A percentile compares a stretch with the other conserved stretches of the same genome.
Evolutionary conservation across 352 stramenopile species (phyloP).

Genomic region (Pythium scleroteichum): DNA sequence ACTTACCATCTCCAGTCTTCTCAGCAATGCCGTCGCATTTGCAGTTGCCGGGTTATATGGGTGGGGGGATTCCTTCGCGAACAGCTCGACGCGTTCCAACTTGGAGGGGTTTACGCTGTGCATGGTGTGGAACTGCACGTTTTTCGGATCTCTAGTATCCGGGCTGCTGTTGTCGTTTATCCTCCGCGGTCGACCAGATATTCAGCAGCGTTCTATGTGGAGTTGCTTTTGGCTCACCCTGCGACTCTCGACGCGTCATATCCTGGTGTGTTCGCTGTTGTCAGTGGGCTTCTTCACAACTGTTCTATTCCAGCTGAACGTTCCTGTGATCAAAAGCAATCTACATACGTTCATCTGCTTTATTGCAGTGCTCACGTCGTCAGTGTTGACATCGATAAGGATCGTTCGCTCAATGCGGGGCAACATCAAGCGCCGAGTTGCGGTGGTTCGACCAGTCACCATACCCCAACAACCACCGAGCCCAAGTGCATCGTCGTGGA

Average conservation of each 20-base stretch:
- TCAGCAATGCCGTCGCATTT: constrained; percentile 1
- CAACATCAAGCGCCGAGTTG: not conserved
- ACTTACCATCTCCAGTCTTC: not conserved
- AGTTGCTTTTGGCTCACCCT: not conserved
- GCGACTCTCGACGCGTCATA: not conserved
- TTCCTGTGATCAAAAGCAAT: not conserved
- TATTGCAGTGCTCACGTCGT: not conserved
- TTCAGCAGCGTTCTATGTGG: not conserved
- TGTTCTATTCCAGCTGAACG: not conserved
- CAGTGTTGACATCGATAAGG: not conserved
- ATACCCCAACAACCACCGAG: too few species aligned
- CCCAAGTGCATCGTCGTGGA: too few species aligned
- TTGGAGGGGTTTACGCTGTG: not conserved
- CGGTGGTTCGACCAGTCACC: not conserved
- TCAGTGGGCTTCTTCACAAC: not conserved
- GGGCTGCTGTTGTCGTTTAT: not conserved
- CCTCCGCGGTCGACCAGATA: not conserved
- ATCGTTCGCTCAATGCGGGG: not conserved
- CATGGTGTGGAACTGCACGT: not conserved
- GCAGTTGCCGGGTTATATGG: not conserved
- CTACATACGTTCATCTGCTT: not conserved
- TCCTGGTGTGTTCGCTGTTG: not conserved
- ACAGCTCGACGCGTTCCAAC: not conserved
- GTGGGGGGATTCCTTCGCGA: constrained; percentile 5
- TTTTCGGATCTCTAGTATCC: not conserved